Base-by-base conservation (phyloP, 2,329 filamentous ascomycete species). In the Thelonectria rubi region DNA sequence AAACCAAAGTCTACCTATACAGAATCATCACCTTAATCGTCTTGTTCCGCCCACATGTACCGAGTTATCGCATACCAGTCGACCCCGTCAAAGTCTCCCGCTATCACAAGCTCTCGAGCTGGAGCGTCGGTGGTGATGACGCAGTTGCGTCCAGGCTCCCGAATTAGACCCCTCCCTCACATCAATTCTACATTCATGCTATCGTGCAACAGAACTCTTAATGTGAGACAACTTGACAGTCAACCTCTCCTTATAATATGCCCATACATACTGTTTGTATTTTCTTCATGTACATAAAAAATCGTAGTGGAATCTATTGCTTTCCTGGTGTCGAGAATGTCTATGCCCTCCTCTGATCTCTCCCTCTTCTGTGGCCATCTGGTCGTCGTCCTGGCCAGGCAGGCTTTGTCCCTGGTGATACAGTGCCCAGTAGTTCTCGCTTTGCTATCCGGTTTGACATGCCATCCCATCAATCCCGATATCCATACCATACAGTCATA, bases 241-340 rank as follows among this genome's bases (percentile, higher is more conserved):
- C 48, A 47, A 47, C 2, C 3, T n/a, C n/a, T n/a, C n/a, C 12
- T 34, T 10, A 34, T 30, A 10, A 30, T 30, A 34, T 34, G 12
- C 12, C 32, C 32, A 42, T 42, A 42, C 14, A 42, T 43, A 43
- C 40, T 43, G 17, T 17, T n/a, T 43, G 18, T 11, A 18, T 20
- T 43, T 18, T 15, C 15, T 40, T n/a, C 14, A 43, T 43, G 40
- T 43, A 43, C 40, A 43, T 18, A 43, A 43, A 43, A 43, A 65
- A 65, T 70, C 64, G 66, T 70, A 72, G 65, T 72, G 64, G 68
- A 73, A 70, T 72, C 69, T 72, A 71, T 72, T 72, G 69, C 65
- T 69, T 71, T 71, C 69, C 68, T 66, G 65, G 26, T 68, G 64
- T 69, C 65, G 69, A 21, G 69, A 61, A 71, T 62, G 66, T 72